Percentiles rank a stretch among this genome's conserved stretches.
These are phyloP conservation scores for Fusarium papillatum DNA, from an alignment of 2,329 filamentous ascomycete species.

Conservation along the genomic window DNA sequence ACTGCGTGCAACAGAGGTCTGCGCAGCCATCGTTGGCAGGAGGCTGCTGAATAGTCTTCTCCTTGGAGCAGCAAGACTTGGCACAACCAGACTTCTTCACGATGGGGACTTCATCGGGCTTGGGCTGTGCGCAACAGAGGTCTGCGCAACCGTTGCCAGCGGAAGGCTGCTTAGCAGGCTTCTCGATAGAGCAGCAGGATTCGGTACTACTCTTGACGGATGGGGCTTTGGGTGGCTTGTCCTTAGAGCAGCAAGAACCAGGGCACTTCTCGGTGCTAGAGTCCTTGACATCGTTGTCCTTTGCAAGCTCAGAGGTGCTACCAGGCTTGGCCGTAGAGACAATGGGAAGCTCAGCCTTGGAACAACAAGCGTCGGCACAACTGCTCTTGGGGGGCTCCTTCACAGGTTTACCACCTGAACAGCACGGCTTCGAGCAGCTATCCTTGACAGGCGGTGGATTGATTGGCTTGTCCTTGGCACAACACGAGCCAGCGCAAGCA, in stretches of 20 bases:
- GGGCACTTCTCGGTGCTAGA: neutral
- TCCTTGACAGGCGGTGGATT: neutral
- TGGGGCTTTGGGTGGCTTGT: neutral
- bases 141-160: neutral
- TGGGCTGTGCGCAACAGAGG: neutral
- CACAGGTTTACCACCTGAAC: neutral
- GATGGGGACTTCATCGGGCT: neutral
- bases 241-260: slow-evolving; percentile 20
- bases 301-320: neutral
- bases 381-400: slow-evolving; percentile 5
- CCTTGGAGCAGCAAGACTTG: slow-evolving; percentile 3
- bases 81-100: neutral
- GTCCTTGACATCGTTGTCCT: neutral
- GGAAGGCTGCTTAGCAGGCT: neutral
- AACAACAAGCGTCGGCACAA: slow-evolving; percentile 1
- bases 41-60: neutral
- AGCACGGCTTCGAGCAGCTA: slow-evolving; percentile 13
- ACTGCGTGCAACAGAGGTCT: neutral
- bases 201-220: neutral
- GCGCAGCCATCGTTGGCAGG: neutral
- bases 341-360: neutral
- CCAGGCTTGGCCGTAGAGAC: neutral
- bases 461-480: slow-evolving; percentile 6
- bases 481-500: slow-evolving; percentile 32
- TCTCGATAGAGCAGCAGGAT: slow-evolving; percentile 2